These are phyloP conservation scores for Anisodus acutangulus DNA, from an alignment of 257 asterid genomes.

Conservation along the genomic window DNA sequence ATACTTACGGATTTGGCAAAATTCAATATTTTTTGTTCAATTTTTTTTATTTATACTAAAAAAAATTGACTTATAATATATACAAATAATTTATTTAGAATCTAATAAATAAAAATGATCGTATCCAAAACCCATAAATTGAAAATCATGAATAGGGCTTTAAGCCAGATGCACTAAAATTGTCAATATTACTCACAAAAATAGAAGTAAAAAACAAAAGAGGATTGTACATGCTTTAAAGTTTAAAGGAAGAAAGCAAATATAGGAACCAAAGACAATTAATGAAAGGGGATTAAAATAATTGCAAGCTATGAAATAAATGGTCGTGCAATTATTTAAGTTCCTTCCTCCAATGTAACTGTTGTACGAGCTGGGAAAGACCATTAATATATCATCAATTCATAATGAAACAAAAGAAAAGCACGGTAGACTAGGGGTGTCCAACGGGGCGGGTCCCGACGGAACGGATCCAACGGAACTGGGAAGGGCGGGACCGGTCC, in stretches of 20 bases:
- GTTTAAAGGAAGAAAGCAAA: background rate
- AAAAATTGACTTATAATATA: too few relatives aligned
- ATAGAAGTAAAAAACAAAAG: too few relatives aligned
- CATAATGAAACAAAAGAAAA: background rate
- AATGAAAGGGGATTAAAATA: conserved; percentile 5
- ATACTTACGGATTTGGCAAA: background rate
- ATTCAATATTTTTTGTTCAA: too few relatives aligned
- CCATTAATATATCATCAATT: background rate
- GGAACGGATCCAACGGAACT: too few relatives aligned
- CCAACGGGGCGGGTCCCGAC: too few relatives aligned
- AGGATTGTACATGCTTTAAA: background rate
- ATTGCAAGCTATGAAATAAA: background rate
- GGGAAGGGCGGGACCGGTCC: too few relatives aligned
- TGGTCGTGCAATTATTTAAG: background rate
- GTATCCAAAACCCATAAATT: background rate
- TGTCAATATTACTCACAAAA: background rate
- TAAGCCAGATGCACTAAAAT: background rate
- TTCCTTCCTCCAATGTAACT: background rate
- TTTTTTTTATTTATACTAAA: too few relatives aligned
- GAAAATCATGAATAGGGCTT: background rate
- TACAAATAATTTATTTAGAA: background rate
- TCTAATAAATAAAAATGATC: background rate
- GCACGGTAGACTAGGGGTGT: background rate
- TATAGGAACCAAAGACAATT: background rate
- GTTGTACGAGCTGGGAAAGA: background rate